Evolutionary conservation across 2,329 filamentous ascomycete species (phyloP), one percentile per base, ranked within the genome.

Genomic region (Sporothrix humicola): DNA sequence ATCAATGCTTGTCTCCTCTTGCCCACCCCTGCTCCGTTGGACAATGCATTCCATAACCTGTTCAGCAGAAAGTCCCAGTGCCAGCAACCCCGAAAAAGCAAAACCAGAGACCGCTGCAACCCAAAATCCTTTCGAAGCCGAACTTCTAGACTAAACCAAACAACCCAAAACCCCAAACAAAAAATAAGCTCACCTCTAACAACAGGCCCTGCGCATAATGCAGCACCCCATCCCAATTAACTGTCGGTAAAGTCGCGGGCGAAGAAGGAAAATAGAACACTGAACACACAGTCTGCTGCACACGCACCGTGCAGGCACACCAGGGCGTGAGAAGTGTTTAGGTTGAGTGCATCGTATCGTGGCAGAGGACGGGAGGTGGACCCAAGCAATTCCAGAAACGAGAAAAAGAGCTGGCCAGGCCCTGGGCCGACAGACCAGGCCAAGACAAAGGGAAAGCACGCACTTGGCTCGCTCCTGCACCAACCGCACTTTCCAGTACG

Each of bases 111-210:
- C 37, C 52, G 20, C 50, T 71, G 69, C 54, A 50, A 44, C n/a
- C 9, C 68, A 70, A 54, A 58, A 48, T 37, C 42, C 50, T 23
- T n/a, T 31, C 46, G 13, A 61, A 71, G 31, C 15, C 69, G n/a
- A 23, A 26, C 69, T 26, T 23, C 69, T 54, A 59, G 37, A 8
- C 23, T 54, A 58, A 59, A 31, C 69, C 54, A 71, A 61, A 61
- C 69, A 63, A 71, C n/a, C 31, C 69, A 15, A 26, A 42, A 48
- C 31, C 42, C 37, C 54, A 71, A 61, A 31, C 17, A 48, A 37
- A 42, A 72, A 63, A 63, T 42, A 72, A 72, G 70, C 70, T 72
- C 58, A 56, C 58, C 70, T 65, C 58, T 37, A 31, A 68, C 65
- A 20, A 72, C 56, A 54, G 56, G 58, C 44, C 56, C 26, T 65